Evolutionary conservation across 805 yeast genomes (phyloP).

Genomic region (Metschnikowia amazonensis): DNA sequence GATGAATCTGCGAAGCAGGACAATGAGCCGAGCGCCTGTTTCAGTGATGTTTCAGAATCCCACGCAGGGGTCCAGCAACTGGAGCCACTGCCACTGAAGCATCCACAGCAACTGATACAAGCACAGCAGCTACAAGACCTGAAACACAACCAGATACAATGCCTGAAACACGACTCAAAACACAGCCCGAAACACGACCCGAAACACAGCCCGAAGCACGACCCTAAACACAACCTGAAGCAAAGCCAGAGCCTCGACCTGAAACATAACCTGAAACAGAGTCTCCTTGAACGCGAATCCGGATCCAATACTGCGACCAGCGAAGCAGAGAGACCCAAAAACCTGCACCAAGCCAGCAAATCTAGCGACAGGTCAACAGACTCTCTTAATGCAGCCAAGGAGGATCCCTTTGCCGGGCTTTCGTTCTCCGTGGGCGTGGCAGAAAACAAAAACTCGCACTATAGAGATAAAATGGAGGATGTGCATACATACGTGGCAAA

Average conservation of each 20-base stretch:
- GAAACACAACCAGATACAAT: no score
- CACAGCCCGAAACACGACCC: no score
- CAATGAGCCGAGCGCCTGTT: not conserved
- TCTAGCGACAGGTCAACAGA: no score
- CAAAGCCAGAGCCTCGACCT: no score
- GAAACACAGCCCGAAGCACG: no score
- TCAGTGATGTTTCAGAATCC: not conserved
- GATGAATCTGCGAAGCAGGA: no score
- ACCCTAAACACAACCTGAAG: no score
- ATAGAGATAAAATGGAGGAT: slow-evolving; percentile 91
- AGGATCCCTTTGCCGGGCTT: slow-evolving; percentile 51
- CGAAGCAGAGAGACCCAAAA: not conserved
- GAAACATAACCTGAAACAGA: not conserved
- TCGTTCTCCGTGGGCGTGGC: slow-evolving; percentile 86
- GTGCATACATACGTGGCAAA: slow-evolving; percentile 90
- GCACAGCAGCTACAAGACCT: not conserved
- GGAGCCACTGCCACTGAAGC: not conserved
- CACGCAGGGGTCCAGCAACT: not conserved
- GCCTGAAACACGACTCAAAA: no score
- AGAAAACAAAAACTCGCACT: slow-evolving; percentile 80
- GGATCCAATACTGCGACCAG: not conserved
- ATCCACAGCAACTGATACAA: not conserved
- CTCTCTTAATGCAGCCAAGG: not conserved
- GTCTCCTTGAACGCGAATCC: not conserved
- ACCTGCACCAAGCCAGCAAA: no score